phyloP scores from a whole-genome alignment of 2,329 filamentous ascomycete genomes.

The Bipolaris oryzae region DNA sequence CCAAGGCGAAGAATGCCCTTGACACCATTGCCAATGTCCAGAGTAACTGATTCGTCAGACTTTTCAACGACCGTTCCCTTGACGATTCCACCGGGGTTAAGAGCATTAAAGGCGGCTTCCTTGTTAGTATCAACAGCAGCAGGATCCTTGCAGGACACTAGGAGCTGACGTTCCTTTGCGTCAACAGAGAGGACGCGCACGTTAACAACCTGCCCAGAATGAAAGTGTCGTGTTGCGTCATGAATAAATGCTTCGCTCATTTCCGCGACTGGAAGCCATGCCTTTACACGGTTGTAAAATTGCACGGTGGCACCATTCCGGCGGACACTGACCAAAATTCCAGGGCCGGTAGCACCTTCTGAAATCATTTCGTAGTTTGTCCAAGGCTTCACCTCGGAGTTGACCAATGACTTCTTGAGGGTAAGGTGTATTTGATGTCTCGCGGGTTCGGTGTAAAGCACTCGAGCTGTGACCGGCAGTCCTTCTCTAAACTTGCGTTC shows the following conservation, averaged over 20 bases:
- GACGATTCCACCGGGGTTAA: constrained; percentile 76
- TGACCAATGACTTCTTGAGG: constrained; percentile 91
- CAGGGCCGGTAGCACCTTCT: constrained; percentile 78
- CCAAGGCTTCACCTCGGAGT: constrained; percentile 82
- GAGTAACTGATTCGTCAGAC: constrained; percentile 54
- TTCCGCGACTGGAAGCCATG: constrained; percentile 89
- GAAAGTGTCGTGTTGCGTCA: constrained; percentile 88
- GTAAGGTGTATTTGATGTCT: constrained; percentile 85
- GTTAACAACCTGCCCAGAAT: constrained; percentile 85
- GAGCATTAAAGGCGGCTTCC: constrained; percentile 70
- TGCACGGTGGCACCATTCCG: constrained; percentile 83
- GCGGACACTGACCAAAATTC: constrained; percentile 84
- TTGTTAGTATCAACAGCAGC: constrained; percentile 79
- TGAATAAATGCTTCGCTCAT: constrained; percentile 98
- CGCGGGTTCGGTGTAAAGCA: constrained; percentile 77
- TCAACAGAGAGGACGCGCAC: constrained; percentile 87
- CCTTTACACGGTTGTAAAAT: constrained; percentile 84
- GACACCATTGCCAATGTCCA: constrained; percentile 78
- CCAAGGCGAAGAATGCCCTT: constrained; percentile 77
- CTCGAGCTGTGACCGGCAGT: constrained; percentile 80
- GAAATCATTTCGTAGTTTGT: constrained; percentile 75
- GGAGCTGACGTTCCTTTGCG: constrained; percentile 70
- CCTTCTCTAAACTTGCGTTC: constrained; percentile 96
- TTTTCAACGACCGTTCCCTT: constrained; percentile 68
- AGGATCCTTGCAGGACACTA: constrained; percentile 92